phyloP scores from a whole-genome alignment of 2,329 filamentous ascomycete genomes.

The Hypoxylon sp. region DNA sequence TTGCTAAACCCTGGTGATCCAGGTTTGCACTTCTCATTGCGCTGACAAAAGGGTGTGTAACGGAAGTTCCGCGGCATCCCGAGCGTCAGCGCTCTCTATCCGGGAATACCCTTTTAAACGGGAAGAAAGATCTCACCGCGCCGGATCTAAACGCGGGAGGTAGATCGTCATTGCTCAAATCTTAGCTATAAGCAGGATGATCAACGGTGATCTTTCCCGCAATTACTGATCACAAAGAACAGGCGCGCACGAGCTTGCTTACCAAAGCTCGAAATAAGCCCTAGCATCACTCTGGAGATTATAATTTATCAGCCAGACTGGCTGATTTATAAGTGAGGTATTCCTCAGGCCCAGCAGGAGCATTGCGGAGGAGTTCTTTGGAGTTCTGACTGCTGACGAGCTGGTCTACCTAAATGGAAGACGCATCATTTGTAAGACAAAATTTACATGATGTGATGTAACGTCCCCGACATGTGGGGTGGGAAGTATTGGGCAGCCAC shows the following conservation, averaged over 20 bases:
- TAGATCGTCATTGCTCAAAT: conserved; percentile 19
- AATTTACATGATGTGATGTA: conserved; percentile 32
- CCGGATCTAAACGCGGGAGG: conserved; percentile 29
- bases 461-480: conserved; percentile 33
- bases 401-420: conserved; percentile 5
- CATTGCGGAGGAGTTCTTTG: not conserved
- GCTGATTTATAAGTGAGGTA: conserved; percentile 25
- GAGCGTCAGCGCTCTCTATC: conserved; percentile 22
- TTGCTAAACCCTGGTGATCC: conserved; percentile 21
- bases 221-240: not conserved
- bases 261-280: conserved; percentile 7
- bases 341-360: not conserved
- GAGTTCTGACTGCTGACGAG: conserved; percentile 9
- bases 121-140: conserved; percentile 35
- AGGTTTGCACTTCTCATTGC: conserved; percentile 7
- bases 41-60: conserved; percentile 23
- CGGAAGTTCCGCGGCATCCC: conserved; percentile 9
- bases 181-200: not conserved
- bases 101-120: conserved; percentile 27
- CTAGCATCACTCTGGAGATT: not conserved
- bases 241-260: conserved; percentile 9
- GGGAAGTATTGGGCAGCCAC: conserved; percentile 32
- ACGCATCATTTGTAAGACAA: conserved; percentile 29
- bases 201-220: not conserved
- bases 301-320: conserved; percentile 21